Conservation (phyloP, 495 filamentous ascomycete species). For the Neurospora intermedia region DNA sequence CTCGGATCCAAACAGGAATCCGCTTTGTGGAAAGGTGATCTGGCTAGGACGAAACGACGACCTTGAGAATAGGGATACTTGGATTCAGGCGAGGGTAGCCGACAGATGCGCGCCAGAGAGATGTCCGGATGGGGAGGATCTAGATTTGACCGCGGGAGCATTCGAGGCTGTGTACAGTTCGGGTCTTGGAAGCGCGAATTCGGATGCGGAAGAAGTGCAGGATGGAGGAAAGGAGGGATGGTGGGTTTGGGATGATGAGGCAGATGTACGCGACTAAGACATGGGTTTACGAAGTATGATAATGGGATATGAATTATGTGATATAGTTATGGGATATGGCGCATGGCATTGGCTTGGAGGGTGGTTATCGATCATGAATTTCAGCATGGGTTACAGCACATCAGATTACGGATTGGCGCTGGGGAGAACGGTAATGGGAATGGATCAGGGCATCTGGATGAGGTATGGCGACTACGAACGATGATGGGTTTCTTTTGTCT, state of each 20-base stretch:
- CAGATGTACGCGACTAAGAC: neutral
- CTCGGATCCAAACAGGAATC: conserved; percentile 57
- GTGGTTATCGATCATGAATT: neutral
- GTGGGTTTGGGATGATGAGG: neutral
- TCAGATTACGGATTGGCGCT: neutral
- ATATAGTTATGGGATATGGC: neutral
- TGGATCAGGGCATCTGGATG: neutral
- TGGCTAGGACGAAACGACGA: conserved; percentile 36
- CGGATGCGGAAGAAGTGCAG: conserved; percentile 43
- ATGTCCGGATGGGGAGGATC: conserved; percentile 46
- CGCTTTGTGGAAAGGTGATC: conserved; percentile 56
- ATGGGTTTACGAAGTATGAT: neutral
- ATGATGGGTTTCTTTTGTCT: neutral
- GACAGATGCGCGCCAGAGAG: conserved; percentile 53
- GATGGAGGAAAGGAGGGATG: neutral
- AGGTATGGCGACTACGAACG: neutral
- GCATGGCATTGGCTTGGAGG: neutral
- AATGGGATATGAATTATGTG: neutral
- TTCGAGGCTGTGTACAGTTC: conserved; percentile 51
- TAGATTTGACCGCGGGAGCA: conserved; percentile 53
- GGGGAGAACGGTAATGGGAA: neutral
- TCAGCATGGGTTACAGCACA: neutral
- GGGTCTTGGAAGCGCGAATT: conserved; percentile 43
- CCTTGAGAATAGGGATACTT: conserved; percentile 23
- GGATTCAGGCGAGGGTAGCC: conserved; percentile 58